Base-by-base conservation (phyloP, 179 eudicot species). In the Gypsophila paniculata region DNA sequence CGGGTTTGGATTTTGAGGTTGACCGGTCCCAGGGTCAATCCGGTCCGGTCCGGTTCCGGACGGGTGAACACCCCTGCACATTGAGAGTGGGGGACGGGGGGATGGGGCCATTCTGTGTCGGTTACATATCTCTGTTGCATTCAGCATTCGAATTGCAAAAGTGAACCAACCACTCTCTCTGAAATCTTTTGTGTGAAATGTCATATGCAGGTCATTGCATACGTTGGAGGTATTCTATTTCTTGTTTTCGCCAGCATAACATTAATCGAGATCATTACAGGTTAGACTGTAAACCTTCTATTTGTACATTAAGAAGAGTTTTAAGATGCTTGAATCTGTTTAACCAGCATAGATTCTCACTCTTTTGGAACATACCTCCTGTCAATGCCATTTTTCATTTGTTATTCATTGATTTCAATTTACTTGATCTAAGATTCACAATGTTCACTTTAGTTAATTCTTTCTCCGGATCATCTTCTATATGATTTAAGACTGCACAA, bases 201-300 rank as follows among this genome's bases (percentile, higher is more conserved):
- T 54, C 23, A 60, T 76, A 51, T 69, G 68, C 88, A 93, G 98
- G 88, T 84, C 29, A 86, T 89, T 73, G 86, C 97, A 58, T 91
- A 93, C 63, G 77, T 81, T 61, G 98, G 98, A 70, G 97, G 93
- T 49, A 76, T 84, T 75, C 93, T 93, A 71, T 91, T 91, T 75
- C 90, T 89, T 1, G 89, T 88, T 57, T 91, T 89, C 79, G 96
- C 98, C 1, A 87, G 82, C 58, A 85, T 89, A 72, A 91, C 97
- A 8, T 70, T 88, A 80, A 23, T 85, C 59, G 96, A 93, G 86
- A 93, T 91, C 49, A 75, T 87, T 68, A 85, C 36, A 67, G 84
- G 90, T 80, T 78, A 89, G 75, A 68, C 68, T 70, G 42, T 52
- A 51, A 36, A 54, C 46, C 42, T 59, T 51, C 70, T 18, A 15